phyloP scores from a whole-genome alignment of 2,329 filamentous ascomycete genomes.

The Colletotrichum sp. region DNA sequence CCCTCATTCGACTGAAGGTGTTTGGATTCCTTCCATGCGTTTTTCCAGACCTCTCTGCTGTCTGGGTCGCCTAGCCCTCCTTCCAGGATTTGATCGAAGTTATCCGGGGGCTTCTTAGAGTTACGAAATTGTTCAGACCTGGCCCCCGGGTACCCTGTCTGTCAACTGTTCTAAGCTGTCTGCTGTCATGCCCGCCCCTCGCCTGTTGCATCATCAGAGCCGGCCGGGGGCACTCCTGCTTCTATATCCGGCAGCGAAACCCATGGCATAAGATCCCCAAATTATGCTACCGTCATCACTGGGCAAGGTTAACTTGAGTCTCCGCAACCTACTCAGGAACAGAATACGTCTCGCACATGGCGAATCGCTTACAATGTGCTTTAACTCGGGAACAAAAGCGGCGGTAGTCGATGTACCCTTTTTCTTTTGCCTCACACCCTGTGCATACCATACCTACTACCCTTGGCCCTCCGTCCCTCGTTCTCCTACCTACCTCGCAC shows the following conservation, averaged over 20 bases:
- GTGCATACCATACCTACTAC: conserved; percentile 15
- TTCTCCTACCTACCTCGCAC: not conserved
- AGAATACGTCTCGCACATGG: conserved; percentile 53
- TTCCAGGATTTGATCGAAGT: conserved; percentile 31
- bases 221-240: conserved; percentile 46
- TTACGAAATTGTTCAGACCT: conserved; percentile 36
- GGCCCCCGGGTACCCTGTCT: conserved; percentile 33
- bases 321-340: conserved; percentile 50
- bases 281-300: conserved; percentile 61
- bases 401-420: conserved; percentile 38
- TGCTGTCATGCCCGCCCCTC: conserved; percentile 33
- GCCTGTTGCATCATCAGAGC: conserved; percentile 47
- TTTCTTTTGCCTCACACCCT: conserved; percentile 19
- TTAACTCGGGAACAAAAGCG: conserved; percentile 48
- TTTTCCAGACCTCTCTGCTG: conserved; percentile 37
- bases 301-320: conserved; percentile 47
- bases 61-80: conserved; percentile 26
- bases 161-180: conserved; percentile 33
- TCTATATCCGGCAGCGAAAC: conserved; percentile 56
- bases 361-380: conserved; percentile 50
- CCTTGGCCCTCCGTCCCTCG: conserved; percentile 30
- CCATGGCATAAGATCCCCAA: conserved; percentile 64
- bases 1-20: conserved; percentile 36
- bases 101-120: conserved; percentile 28
- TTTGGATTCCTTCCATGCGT: conserved; percentile 46